Base-by-base conservation (phyloP, 139 green algal genomes). In the Coelastrella sp. region DNA sequence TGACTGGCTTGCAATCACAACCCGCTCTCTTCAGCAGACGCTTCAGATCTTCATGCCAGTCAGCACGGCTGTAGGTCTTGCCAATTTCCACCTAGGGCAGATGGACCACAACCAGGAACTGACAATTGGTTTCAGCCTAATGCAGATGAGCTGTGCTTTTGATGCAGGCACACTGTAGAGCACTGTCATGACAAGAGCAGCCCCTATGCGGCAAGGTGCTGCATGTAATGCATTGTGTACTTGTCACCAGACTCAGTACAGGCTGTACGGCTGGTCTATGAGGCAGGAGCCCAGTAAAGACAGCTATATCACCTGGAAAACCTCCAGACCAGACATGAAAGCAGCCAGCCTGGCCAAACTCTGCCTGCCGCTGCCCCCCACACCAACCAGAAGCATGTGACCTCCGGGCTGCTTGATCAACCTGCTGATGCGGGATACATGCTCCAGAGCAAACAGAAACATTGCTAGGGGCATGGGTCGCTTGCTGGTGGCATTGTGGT, bases 31-130 rank as follows among this genome's bases (percentile, higher is more conserved):
- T 88, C 27, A 89, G 67, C 5, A 96, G 85, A 5, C 51, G 57
- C 87, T 96, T 96, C 27, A 97, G 86, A 53, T 97, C 94, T 75
- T 97, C 94, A 1, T 89, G 86, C 92, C 93, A 96, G 60, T 96
- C 93, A 2, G 76, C 51, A 66, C 88, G 88, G 8, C 88, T 79
- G 84, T 97, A 97, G 83, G 79, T 93, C 90, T 95, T 95, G n/a
- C 85, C 87, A 66, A 96, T 94, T 83, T 96, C 94, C 35, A 96
- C 90, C 90, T 95, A 87, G 9, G 83, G 67, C n/a, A 64, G 5
- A 13, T 72, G 45, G n/a, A n/a, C n/a, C n/a, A n/a, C n/a, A n/a
- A n/a, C n/a, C n/a, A n/a, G n/a, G n/a, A n/a, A n/a, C n/a, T n/a
- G n/a, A n/a, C 45, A 23, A 57, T 13, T 23, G 11, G 45, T 13